Evolutionary conservation across 768 basidiomycete species (phyloP), one percentile per base, ranked within the genome.

Genomic region (Hypholoma sublateritium): DNA sequence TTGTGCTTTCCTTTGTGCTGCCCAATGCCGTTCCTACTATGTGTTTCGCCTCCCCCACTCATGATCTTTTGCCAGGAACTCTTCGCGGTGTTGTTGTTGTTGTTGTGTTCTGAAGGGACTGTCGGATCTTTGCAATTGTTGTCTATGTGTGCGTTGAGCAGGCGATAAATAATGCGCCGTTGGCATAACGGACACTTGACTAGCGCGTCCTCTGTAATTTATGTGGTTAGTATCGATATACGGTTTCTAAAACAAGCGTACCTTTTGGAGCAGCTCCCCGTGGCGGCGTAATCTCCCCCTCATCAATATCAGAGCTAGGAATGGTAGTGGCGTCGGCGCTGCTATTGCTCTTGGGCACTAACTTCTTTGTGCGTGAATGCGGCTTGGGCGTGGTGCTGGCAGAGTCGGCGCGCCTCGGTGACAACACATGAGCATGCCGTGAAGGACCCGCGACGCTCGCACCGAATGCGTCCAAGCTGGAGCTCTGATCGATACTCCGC

Each of bases 71-170:
- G 72, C 84, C 82, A 85, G 13, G 71, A 60, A 13, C 65, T 53
- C 25, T 74, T 60, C 53, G 50, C 53, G 45, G 57, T 60, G 55
- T 47, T 47, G 25, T 47, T 47, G 55, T 47, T 47, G 25, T 47
- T 47, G n/a, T n/a, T 47, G 25, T 47, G 25, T 28, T 50, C 63
- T 45, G 43, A 39, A 19, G 53, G 11, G 4, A 50, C 53, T 34
- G 60, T 58, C n/a, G 65, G 56, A 56, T 71, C 71, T 56, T 65
- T 76, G 65, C 87, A 93, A 6, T 75, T 74, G 42, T 77, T 78
- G 58, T 92, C 89, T 56, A 93, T 78, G 65, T 93, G 91, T 5
- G 60, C 53, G 58, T 91, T 88, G 55, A 92, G 83, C 9, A 59
- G 66, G 13, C 74, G 70, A 34, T 76, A 77, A 19, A 70, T 73